A percentile compares a stretch with the other conserved stretches of the same genome.
phyloP scores from a whole-genome alignment of 331 rosid species.

The Dryas integrifolia region DNA sequence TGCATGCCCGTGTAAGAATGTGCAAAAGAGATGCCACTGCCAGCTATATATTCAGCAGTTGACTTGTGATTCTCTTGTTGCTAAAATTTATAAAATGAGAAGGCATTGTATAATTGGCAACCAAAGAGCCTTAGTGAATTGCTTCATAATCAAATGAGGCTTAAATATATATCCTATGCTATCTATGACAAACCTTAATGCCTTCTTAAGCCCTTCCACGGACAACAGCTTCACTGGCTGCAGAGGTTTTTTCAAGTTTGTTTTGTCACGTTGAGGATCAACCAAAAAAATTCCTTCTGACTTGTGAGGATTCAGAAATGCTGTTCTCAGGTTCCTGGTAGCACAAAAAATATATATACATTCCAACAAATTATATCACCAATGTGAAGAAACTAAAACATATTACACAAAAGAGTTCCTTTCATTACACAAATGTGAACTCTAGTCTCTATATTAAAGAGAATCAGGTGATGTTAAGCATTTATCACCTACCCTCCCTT shows the following conservation, averaged over 20 bases:
- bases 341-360: conserved; percentile 7
- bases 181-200: conserved; percentile 65
- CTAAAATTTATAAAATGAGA: background rate
- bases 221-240: conserved; percentile 64
- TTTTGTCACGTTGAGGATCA: conserved; percentile 55
- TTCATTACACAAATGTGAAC: conserved; percentile 5
- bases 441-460: background rate
- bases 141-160: background rate
- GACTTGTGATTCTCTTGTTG: background rate
- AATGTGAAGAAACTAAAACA: conserved; percentile 14
- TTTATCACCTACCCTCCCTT: conserved; percentile 77
- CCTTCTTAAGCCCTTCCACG: conserved; percentile 74
- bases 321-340: conserved; percentile 72
- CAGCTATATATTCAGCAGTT: background rate
- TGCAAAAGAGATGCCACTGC: background rate
- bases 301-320: conserved; percentile 52
- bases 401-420: conserved; percentile 17
- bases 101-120: background rate
- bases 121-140: background rate
- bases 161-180: background rate
- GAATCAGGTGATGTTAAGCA: conserved; percentile 8
- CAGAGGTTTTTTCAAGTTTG: conserved; percentile 42
- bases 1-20: conserved; percentile 8
- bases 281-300: conserved; percentile 85
- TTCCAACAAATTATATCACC: background rate